Evolutionary conservation across 2,329 filamentous ascomycete genomes (phyloP), one percentile per base, ranked within the genome.

Genomic region (Ramichloridium luteum): DNA sequence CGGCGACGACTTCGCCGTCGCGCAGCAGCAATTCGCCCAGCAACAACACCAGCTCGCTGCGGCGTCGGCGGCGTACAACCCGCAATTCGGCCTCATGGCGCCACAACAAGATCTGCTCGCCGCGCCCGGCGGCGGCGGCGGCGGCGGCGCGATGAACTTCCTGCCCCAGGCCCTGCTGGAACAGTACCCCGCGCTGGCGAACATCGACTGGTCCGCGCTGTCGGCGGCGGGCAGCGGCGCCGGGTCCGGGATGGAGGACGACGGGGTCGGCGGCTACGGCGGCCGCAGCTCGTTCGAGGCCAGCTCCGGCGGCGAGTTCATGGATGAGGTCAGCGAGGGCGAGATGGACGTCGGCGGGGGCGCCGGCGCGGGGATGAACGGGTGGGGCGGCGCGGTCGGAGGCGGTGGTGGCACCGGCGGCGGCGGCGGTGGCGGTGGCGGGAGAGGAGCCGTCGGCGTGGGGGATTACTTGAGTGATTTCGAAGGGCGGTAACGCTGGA

Each of bases 181-280:
- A 12, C 90, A 96, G 51, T 96, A 94, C 56, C 90, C 90, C 9
- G 86, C 84, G 3, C 63, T 98, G n/a, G 85, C 86, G 14, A 80
- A 77, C 32, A 71, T 96, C 53, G 86, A 88, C 50, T 96, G 88
- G 86, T 70, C 71, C 12, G 67, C 35, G 12, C 20, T 23, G 8
- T 8, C 20, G 20, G 20, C 20, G 8, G 8, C 20, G 20, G 20
- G 20, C 20, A 77, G 20, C 20, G 20, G 20, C 36, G 68, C 69
- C 27, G 61, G 67, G 18, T 58, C 61, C 3, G 64, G 61, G 31
- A 64, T 67, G 31, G 78, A 85, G 25, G 80, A 81, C 20, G 20
- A 23, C 20, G 20, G n/a, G 8, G 20, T 8, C 20, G 20, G n/a
- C 20, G 20, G 20, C 20, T 36, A 83, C 39, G 59, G 80, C n/a